Evolutionary conservation across 139 green algal genomes (phyloP), one percentile per base, ranked within the genome.

Genomic region (Picochlorum sp.): DNA sequence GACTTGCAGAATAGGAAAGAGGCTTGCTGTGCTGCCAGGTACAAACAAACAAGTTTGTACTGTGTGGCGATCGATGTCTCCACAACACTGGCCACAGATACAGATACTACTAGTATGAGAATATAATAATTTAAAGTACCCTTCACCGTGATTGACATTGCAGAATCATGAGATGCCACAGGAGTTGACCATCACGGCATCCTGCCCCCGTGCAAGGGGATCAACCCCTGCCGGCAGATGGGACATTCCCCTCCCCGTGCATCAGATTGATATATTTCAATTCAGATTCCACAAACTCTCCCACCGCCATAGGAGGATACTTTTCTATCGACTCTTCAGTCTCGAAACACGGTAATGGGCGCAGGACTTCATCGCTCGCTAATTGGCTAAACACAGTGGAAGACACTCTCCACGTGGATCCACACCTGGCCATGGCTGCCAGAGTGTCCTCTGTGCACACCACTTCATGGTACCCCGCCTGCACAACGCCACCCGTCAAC

Each of bases 381-480:
- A 92, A 62, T 44, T 96, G 90, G 1, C 51, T 71, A 68, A 96
- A 96, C 30, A 98, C 79, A 1, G 92, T 98, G 47, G 74, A 89
- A 44, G 79, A 91, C 1, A 98, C 85, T 3, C 92, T 74, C 90
- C 92, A 98, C 1, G 74, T 68, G 52, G 74, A 74, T 20, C 79
- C 68, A 0, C 90, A 85, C 6, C 75, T 74, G 4, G 76, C 65
- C 18, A 83, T 61, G 3, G 89, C 90, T 9, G 64, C 62, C 56
- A 80, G 46, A 18, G 88, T 95, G 11, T 69, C 77, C 6, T 85
- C 63, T 0, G 73, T 85, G 44, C 86, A 85, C 23, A 95, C 65
- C 24, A 96, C 91, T 75, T 97, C 91, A 62, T 97, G 91, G 72
- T 88, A 86, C 15, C 91, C 91, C 2, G 87, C 91, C 38, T 63